Conservation (phyloP, 164 flowering plant genomes). For the Cinnamomum chago region DNA sequence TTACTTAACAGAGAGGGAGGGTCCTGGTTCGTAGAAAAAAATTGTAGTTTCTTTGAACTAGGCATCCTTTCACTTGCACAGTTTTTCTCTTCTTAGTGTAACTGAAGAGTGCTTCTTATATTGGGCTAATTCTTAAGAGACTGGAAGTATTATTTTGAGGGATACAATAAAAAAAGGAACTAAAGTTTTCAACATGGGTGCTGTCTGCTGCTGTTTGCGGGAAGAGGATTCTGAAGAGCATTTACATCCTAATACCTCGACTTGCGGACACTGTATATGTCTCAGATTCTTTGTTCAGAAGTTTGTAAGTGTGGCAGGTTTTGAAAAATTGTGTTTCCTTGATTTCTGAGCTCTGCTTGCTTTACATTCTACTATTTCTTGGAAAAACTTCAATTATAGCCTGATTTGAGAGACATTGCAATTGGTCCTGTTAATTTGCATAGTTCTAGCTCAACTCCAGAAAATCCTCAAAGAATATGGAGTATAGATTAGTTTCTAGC, state of each 20-base stretch:
- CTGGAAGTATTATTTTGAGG: background rate
- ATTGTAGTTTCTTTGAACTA: background rate
- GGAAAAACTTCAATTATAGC: background rate
- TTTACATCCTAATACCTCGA: constrained; percentile 46
- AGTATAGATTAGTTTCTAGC: background rate
- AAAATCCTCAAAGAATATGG: background rate
- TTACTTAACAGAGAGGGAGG: background rate
- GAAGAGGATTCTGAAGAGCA: constrained; percentile 63
- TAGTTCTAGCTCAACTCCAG: background rate
- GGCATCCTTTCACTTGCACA: background rate
- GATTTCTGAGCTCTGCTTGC: background rate
- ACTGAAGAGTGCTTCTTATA: background rate
- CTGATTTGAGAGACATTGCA: background rate
- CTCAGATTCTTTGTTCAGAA: constrained; percentile 61
- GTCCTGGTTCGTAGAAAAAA: background rate
- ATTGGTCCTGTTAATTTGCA: background rate
- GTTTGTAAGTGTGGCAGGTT: constrained; percentile 56
- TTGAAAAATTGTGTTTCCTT: background rate
- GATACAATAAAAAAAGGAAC: background rate
- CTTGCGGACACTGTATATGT: constrained; percentile 69
- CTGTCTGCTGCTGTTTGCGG: constrained; percentile 76
- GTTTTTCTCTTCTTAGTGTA: background rate
- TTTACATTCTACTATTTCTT: background rate
- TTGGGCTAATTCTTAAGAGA: background rate
- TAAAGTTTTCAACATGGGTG: constrained; percentile 50